Evolutionary conservation across 257 asterid species (phyloP), one percentile per base, ranked within the genome.

Genomic region (Nicotiana knightiana): DNA sequence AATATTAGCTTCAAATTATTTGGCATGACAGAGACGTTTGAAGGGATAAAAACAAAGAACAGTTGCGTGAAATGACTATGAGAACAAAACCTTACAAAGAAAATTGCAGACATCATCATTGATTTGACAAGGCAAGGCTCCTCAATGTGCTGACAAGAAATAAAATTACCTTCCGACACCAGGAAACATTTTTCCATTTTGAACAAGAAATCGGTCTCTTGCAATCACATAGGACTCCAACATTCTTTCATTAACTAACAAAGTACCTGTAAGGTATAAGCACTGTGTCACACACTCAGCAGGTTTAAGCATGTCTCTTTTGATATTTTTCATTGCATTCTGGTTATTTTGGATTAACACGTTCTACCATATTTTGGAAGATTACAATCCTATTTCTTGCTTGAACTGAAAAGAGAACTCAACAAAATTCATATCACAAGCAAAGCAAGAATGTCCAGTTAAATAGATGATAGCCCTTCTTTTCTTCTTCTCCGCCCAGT

Each of bases 171-270:
- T 96, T 89, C 99, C 99, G 64, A 91, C 66, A 18, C 97, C 85
- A 61, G 99, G 99, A 84, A 93, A 96, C 98, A 94, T 96, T 87
- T 94, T 96, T 79, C 99, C 99, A 87, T 88, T 89, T 83, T 95
- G 93, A 86, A 86, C 93, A 83, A 96, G 98, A 88, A 96, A 96
- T 65, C 99, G 89, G 67, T 96, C 99, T 90, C 99, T 94, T 68
- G 99, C 99, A 85, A 96, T 96, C 82, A 96, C 92, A 85, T 94
- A 96, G 11, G 99, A 89, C 88, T 96, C 99, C 55, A 96, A 89
- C 99, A 96, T 96, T 88, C 99, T 93, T 89, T 96, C 99, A 85
- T 96, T 96, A 76, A 96, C 90, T 59, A 96, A 95, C 88, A 96
- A 90, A 76, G 99, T 96, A 77, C 99, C 99, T 94, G 93, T 88